phyloP scores from a whole-genome alignment of 2,329 filamentous ascomycete species.

The Teratosphaeria destructans region DNA sequence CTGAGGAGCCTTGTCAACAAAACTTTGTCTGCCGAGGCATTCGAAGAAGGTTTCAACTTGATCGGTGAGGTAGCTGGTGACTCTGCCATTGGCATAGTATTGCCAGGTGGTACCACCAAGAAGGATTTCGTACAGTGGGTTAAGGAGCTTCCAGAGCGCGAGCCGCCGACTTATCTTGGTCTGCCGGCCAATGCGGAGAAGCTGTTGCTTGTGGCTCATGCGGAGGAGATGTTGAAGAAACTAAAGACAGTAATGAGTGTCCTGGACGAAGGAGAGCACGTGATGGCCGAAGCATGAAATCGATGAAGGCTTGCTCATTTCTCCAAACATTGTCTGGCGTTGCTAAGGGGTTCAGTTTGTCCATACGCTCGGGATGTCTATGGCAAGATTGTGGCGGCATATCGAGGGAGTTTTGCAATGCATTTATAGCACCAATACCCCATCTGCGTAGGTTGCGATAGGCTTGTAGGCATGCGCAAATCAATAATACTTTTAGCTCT shows the following conservation, averaged over 20 bases:
- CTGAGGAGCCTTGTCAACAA: slow-evolving; percentile 63
- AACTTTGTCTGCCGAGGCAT: slow-evolving; percentile 78
- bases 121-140: slow-evolving; percentile 88
- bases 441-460: slow-evolving; percentile 3
- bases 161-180: slow-evolving; percentile 90
- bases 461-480: neutral
- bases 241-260: slow-evolving; percentile 75
- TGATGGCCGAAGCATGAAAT: slow-evolving; percentile 44
- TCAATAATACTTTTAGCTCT: neutral
- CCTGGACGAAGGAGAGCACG: slow-evolving; percentile 86
- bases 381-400: neutral
- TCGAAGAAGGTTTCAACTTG: slow-evolving; percentile 84
- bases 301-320: neutral
- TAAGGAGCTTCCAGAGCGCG: slow-evolving; percentile 80
- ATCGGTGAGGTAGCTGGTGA: slow-evolving; percentile 50
- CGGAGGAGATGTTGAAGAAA: slow-evolving; percentile 73
- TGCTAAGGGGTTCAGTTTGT: neutral
- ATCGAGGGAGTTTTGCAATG: neutral
- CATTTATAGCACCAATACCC: slow-evolving; percentile 7
- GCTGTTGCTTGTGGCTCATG: slow-evolving; percentile 77
- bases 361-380: neutral
- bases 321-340: slow-evolving; percentile 3
- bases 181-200: slow-evolving; percentile 95
- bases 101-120: slow-evolving; percentile 72
- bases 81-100: slow-evolving; percentile 44